These are phyloP conservation scores for Quercus suber DNA, from an alignment of 306 rosid genomes.

Conservation along the genomic window DNA sequence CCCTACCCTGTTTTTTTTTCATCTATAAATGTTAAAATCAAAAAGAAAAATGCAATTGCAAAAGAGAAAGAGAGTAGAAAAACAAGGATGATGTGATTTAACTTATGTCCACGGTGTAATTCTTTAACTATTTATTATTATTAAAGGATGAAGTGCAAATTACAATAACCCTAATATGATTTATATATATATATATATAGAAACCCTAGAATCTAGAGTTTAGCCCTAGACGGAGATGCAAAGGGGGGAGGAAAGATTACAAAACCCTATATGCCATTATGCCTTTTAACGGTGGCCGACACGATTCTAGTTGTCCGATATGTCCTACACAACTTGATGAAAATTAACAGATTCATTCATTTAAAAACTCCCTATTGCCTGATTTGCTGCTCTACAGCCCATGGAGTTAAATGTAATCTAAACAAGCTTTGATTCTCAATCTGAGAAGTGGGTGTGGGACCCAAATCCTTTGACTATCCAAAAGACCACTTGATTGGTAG, in stretches of 20 bases:
- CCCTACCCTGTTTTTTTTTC: too few species aligned
- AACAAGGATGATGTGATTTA: too few species aligned
- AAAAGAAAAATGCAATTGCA: too few species aligned
- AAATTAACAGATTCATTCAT: slow-evolving; percentile 1
- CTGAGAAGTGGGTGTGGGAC: neutral
- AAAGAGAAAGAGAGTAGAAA: too few species aligned
- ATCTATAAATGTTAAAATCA: too few species aligned
- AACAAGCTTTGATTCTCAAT: neutral
- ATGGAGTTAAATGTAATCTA: neutral
- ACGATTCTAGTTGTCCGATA: slow-evolving; percentile 22
- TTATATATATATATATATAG: neutral
- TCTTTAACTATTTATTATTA: too few species aligned
- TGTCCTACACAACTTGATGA: slow-evolving; percentile 18
- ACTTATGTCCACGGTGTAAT: too few species aligned
- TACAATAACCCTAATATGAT: neutral
- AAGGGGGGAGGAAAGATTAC: neutral
- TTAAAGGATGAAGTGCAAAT: too few species aligned
- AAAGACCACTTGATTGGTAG: neutral
- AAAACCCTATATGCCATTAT: neutral
- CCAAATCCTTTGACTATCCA: neutral
- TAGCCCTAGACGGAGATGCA: neutral
- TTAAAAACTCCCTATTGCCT: neutral
- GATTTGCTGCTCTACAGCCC: neutral
- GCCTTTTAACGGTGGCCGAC: slow-evolving; percentile 31
- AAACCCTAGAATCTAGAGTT: neutral